Evolutionary conservation across 495 filamentous ascomycete species (phyloP), one percentile per base, ranked within the genome.

Genomic region (Aspergillus indologenus): DNA sequence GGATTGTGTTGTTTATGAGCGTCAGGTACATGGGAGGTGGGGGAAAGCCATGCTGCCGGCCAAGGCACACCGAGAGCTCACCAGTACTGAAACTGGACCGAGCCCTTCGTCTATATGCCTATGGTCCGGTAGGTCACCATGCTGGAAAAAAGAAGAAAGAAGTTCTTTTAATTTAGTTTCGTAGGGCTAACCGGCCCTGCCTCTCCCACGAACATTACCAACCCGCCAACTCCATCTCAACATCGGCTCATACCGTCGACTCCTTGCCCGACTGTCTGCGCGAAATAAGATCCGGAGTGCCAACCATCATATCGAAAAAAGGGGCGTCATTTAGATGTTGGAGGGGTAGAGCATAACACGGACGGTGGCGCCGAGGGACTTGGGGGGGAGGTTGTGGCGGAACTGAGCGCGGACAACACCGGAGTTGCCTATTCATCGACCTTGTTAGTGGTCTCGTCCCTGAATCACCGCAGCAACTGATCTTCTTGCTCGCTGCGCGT

Each of bases 311-410:
- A 70, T 63, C 64, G n/a, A 65, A 67, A 71, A 67, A 68, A 29
- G 26, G 68, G 64, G 61, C 48, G 59, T 58, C 59, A 46, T 75
- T 74, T 77, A 75, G 71, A 79, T 76, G 73, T 73, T 76, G 71
- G 76, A 97, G 79, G 94, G 94, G 84, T 98, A 98, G 75, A 98
- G 86, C 94, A 98, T 98, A 76, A 98, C 86, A 75, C 95, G 86
- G 78, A 98, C 89, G 67, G 91, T 90, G 68, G 92, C 94, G 77
- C 95, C 94, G 83, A 98, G 96, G 72, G 90, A 89, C 81, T 90
- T 91, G 60, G 94, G 84, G 66, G 95, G 94, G 67, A 98, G 90
- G 77, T 96, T 96, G 79, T 83, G 80, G 75, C 88, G 83, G 86
- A 98, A 98, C 79, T 95, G 90, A 72, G 93, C 92, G 73, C 93